Percentiles rank a stretch among this genome's conserved stretches.
Evolutionary conservation across 148 eudicot species (phyloP).

Genomic region (Rhododendron vialii): DNA sequence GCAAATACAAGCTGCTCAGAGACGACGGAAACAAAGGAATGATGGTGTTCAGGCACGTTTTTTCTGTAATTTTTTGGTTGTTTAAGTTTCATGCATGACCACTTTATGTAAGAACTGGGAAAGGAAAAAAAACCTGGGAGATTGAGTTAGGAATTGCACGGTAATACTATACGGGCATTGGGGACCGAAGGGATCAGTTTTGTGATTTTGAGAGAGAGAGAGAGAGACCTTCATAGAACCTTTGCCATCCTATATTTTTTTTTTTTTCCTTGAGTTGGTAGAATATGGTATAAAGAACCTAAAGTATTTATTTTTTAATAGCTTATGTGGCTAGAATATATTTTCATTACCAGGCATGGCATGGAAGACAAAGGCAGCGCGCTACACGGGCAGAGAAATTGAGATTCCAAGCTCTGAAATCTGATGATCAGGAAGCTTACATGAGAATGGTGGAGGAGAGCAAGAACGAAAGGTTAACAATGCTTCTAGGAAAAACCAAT

Average conservation of each 20-base stretch:
- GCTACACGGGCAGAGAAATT: slow-evolving; percentile 80
- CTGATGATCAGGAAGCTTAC: slow-evolving; percentile 88
- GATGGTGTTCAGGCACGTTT: slow-evolving; percentile 77
- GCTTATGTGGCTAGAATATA: neutral
- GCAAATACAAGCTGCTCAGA: slow-evolving; percentile 71
- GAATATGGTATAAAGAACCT: slow-evolving; percentile 22
- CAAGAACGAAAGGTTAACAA: slow-evolving; percentile 86
- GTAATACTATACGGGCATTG: neutral
- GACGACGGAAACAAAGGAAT: slow-evolving; percentile 88
- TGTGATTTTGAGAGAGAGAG: neutral
- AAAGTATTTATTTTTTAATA: slow-evolving; percentile 8
- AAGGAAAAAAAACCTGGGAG: neutral
- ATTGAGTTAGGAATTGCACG: neutral
- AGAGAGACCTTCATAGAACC: neutral
- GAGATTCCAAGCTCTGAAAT: slow-evolving; percentile 85
- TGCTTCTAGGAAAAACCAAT: slow-evolving; percentile 98
- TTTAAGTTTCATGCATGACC: neutral
- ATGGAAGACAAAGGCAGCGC: slow-evolving; percentile 94
- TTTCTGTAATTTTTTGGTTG: neutral
- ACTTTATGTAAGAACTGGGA: neutral
- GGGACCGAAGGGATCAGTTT: neutral
- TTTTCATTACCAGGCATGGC: slow-evolving; percentile 71
- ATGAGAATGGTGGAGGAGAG: slow-evolving; percentile 99
- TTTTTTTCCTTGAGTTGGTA: neutral
- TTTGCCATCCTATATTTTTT: neutral